Percentiles rank a stretch among this genome's conserved stretches.
Conservation (phyloP, 805 yeast genomes). For the Allodekkera sacchari region DNA sequence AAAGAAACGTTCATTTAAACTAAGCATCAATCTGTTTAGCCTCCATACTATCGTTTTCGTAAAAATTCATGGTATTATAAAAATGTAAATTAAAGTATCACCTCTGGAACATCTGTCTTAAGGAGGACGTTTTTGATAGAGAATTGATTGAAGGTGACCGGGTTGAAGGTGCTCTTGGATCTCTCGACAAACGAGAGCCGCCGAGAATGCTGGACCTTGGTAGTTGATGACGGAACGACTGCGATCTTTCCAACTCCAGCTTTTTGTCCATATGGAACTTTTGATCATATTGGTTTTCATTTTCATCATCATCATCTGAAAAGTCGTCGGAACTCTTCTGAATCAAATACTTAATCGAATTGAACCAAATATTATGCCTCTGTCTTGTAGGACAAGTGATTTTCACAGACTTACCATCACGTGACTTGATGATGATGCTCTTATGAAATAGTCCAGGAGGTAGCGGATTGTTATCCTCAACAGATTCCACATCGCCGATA, state of each 20-base stretch:
- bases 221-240: slow-evolving; percentile 20
- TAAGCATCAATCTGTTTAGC: too few relatives aligned
- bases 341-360: slow-evolving; percentile 68
- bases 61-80: too few relatives aligned
- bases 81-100: too few relatives aligned
- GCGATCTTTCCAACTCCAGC: slow-evolving; percentile 21
- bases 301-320: slow-evolving; percentile 34
- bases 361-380: slow-evolving; percentile 87
- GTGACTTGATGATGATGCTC: slow-evolving; percentile 67
- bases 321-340: slow-evolving; percentile 57
- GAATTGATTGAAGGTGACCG: slow-evolving; percentile 7
- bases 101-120: too few relatives aligned
- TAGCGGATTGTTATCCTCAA: slow-evolving; percentile 75
- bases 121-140: too few relatives aligned
- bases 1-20: too few relatives aligned
- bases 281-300: slow-evolving; percentile 27
- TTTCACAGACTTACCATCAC: slow-evolving; percentile 47
- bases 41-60: too few relatives aligned
- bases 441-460: slow-evolving; percentile 86
- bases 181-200: slow-evolving; percentile 2
- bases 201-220: slow-evolving; percentile 11
- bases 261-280: slow-evolving; percentile 19
- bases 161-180: slow-evolving; percentile 5
- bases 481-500: slow-evolving; percentile 68
- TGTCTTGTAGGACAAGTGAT: slow-evolving; percentile 83